Evolutionary conservation across 2,329 filamentous ascomycete genomes (phyloP).

Genomic region (Domatiomyces catenatus): DNA sequence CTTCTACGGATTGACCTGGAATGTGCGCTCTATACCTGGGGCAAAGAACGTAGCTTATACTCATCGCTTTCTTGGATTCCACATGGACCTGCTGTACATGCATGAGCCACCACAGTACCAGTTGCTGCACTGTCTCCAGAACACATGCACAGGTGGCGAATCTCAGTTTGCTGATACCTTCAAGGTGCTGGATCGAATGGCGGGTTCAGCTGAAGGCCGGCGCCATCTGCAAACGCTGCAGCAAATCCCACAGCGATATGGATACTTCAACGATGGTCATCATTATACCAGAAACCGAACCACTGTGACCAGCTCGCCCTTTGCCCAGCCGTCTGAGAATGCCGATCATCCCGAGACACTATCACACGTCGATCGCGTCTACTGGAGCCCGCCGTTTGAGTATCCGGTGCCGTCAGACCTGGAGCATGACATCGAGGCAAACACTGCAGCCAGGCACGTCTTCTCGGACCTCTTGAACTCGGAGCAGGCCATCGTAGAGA

Average conservation of each 20-base stretch:
- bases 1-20: conserved; percentile 84
- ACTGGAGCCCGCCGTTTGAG: conserved; percentile 74
- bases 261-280: conserved; percentile 39
- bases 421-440: conserved; percentile 3
- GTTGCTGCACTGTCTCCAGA: conserved; percentile 75
- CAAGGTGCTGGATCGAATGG: conserved; percentile 31
- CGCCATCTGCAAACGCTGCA: conserved; percentile 2
- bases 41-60: conserved; percentile 93
- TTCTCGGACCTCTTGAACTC: conserved; percentile 48
- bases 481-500: conserved; percentile 46
- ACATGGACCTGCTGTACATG: conserved; percentile 89
- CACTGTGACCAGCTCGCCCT: neutral
- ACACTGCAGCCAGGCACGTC: conserved; percentile 33
- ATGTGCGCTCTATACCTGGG: conserved; percentile 65
- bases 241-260: conserved; percentile 10
- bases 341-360: conserved; percentile 3
- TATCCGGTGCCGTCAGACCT: conserved; percentile 15
- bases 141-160: conserved; percentile 63
- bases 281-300: neutral
- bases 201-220: conserved; percentile 18
- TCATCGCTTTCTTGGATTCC: conserved; percentile 62
- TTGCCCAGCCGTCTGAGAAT: neutral
- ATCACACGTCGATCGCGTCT: conserved; percentile 29
- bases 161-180: conserved; percentile 74
- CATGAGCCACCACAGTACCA: conserved; percentile 65